These are phyloP conservation scores for Discostella pseudostelligera DNA, from an alignment of 108 stramenopile species.

Conservation along the genomic window DNA sequence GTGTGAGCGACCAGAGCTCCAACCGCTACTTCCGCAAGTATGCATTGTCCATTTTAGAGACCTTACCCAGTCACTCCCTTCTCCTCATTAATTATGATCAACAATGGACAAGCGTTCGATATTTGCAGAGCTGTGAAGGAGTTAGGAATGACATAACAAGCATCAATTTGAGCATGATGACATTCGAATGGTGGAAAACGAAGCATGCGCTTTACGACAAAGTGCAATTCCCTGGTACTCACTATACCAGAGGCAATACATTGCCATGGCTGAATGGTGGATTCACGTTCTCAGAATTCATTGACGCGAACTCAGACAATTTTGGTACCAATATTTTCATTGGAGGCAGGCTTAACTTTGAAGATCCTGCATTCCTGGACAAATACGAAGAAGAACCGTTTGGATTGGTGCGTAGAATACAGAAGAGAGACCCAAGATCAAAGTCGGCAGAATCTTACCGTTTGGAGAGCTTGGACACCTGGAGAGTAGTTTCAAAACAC, in stretches of 20 bases:
- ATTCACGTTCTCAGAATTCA: slow-evolving; percentile 61
- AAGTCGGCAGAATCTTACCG: slow-evolving; percentile 26
- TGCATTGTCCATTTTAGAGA: slow-evolving; percentile 60
- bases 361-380: slow-evolving; percentile 39
- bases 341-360: slow-evolving; percentile 57
- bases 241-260: slow-evolving; percentile 32
- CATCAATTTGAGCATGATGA: slow-evolving; percentile 76
- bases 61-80: slow-evolving; percentile 57
- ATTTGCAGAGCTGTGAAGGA: slow-evolving; percentile 76
- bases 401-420: slow-evolving; percentile 51
- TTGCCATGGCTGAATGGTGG: slow-evolving; percentile 35
- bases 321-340: slow-evolving; percentile 52
- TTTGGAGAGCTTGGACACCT: slow-evolving; percentile 11
- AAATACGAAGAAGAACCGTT: slow-evolving; percentile 60
- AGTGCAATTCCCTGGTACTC: slow-evolving; percentile 54
- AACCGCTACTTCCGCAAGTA: slow-evolving; percentile 57
- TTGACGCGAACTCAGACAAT: slow-evolving; percentile 48
- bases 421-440: slow-evolving; percentile 8
- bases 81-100: slow-evolving; percentile 81
- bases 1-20: slow-evolving; percentile 30
- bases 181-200: slow-evolving; percentile 62
- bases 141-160: slow-evolving; percentile 54
- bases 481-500: slow-evolving; percentile 25
- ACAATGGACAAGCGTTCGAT: slow-evolving; percentile 79
- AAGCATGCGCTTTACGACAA: slow-evolving; percentile 54